These are phyloP conservation scores for Polytrichum commune DNA, from an alignment of 225 moss, liverwort and hornwort species.

Conservation along the genomic window DNA sequence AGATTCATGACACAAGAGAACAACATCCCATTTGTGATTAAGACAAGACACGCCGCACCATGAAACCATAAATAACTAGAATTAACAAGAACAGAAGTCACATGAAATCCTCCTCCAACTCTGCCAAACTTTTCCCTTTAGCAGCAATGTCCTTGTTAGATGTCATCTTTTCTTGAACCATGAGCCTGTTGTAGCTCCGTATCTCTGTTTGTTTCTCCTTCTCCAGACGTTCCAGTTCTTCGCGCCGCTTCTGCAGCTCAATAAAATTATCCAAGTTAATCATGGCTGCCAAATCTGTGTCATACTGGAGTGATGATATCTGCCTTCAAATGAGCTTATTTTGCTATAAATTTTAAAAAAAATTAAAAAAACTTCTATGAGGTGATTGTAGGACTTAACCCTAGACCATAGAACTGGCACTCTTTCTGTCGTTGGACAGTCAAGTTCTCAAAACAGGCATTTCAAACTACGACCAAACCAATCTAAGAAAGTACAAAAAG, in stretches of 20 bases:
- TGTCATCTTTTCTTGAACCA: slow-evolving; percentile 96
- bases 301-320: neutral
- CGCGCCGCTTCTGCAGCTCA: slow-evolving; percentile 73
- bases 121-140: slow-evolving; percentile 88
- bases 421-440: no score
- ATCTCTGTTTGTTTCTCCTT: slow-evolving; percentile 88
- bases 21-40: slow-evolving; percentile 30
- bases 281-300: neutral
- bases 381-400: no score
- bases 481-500: no score
- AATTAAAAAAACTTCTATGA: no score
- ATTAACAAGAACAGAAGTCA: slow-evolving; percentile 46
- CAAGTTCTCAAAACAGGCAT: no score
- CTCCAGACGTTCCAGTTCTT: slow-evolving; percentile 89
- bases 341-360: no score
- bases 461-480: no score
- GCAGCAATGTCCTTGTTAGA: slow-evolving; percentile 93
- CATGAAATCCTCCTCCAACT: slow-evolving; percentile 99
- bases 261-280: neutral
- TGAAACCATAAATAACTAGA: slow-evolving; percentile 29
- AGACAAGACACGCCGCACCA: slow-evolving; percentile 26
- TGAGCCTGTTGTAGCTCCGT: slow-evolving; percentile 93
- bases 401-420: no score
- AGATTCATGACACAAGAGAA: slow-evolving; percentile 45
- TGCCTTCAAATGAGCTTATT: no score